Conservation (phyloP, 1,139 yeast genomes). For the Trichomonascaceae sp. region DNA sequence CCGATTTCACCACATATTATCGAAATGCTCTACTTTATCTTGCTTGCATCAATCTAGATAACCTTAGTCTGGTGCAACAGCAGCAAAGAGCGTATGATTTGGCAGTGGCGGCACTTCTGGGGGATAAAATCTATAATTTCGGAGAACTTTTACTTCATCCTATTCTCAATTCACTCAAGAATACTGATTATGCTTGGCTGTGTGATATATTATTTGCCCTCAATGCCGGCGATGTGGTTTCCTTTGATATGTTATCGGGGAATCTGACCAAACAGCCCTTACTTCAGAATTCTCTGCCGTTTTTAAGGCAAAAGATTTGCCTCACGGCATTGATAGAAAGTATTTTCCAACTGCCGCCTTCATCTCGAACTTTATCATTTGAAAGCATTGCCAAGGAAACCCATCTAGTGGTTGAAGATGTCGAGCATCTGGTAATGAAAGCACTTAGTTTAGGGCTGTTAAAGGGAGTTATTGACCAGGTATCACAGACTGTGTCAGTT, state of each 20-base stretch:
- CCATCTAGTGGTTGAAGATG: constrained; percentile 57
- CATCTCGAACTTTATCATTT: constrained; percentile 68
- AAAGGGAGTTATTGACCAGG: constrained; percentile 85
- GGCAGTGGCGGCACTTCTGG: constrained; percentile 80
- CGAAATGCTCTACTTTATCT: constrained; percentile 56
- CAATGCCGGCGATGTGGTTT: constrained; percentile 69
- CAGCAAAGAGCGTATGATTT: constrained; percentile 70
- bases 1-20: constrained; percentile 77
- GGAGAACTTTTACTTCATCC: constrained; percentile 94
- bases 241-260: constrained; percentile 47
- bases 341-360: constrained; percentile 70
- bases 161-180: constrained; percentile 53
- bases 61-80: constrained; percentile 48
- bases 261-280: constrained; percentile 49
- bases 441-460: constrained; percentile 79
- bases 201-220: constrained; percentile 61
- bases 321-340: constrained; percentile 87
- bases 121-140: constrained; percentile 88
- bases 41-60: constrained; percentile 52
- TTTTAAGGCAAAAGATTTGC: constrained; percentile 84
- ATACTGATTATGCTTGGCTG: constrained; percentile 62
- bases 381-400: constrained; percentile 73
- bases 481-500: constrained; percentile 66
- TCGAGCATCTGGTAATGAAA: constrained; percentile 87
- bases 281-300: constrained; percentile 53